Conservation (phyloP, 768 basidiomycete species). For the Pleurotus platypus region DNA sequence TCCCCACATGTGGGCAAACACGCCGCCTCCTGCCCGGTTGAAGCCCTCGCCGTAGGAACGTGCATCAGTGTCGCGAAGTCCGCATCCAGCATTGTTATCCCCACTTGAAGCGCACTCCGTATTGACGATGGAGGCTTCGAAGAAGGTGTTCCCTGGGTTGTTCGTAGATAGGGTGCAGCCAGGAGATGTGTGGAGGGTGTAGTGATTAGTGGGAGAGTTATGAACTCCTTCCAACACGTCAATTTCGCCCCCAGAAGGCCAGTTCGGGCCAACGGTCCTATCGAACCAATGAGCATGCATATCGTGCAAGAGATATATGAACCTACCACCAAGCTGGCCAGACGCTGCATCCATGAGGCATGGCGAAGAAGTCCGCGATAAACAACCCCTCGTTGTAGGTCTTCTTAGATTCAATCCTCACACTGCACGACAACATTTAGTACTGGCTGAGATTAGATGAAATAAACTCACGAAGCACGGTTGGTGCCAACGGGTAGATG, state of each 20-base stretch:
- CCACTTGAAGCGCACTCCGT: slow-evolving; percentile 22
- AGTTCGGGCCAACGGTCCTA: slow-evolving; percentile 44
- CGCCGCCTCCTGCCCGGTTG: slow-evolving; percentile 26
- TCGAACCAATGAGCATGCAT: background rate
- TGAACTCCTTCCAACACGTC: slow-evolving; percentile 78
- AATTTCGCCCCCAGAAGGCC: slow-evolving; percentile 55
- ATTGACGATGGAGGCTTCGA: slow-evolving; percentile 13
- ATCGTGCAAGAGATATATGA: background rate
- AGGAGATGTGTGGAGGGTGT: slow-evolving; percentile 58
- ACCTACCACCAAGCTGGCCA: slow-evolving; percentile 51
- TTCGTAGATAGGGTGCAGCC: slow-evolving; percentile 33
- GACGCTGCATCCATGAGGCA: slow-evolving; percentile 72
- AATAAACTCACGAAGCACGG: slow-evolving; percentile 46
- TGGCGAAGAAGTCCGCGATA: slow-evolving; percentile 67
- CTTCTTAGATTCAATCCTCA: slow-evolving; percentile 66
- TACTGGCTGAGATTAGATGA: background rate
- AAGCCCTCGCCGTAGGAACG: slow-evolving; percentile 16
- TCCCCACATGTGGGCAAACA: slow-evolving; percentile 30
- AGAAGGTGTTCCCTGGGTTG: slow-evolving; percentile 10
- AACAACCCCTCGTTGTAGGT: slow-evolving; percentile 63
- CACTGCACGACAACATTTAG: slow-evolving; percentile 29
- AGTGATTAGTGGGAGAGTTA: slow-evolving; percentile 51
- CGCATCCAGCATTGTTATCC: slow-evolving; percentile 26
- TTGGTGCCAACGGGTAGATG: slow-evolving; percentile 44
- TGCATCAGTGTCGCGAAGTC: slow-evolving; percentile 21